These are phyloP conservation scores for Hypsizygus ulmarius DNA, from an alignment of 1,284 basidiomycete genomes.

Conservation along the genomic window DNA sequence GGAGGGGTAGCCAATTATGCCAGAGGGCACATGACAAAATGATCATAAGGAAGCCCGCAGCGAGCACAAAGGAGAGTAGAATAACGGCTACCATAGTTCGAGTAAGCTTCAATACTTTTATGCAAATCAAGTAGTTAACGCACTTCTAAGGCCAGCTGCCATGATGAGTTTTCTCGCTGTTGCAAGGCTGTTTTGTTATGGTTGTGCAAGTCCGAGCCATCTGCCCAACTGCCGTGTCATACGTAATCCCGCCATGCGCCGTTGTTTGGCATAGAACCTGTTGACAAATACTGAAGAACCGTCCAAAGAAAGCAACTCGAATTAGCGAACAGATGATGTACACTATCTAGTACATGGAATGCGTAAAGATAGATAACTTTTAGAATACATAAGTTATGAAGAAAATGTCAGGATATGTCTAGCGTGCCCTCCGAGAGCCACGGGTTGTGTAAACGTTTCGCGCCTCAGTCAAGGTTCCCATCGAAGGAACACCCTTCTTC, in stretches of 20 bases:
- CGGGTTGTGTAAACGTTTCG: conserved; percentile 25
- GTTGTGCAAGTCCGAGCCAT: background rate
- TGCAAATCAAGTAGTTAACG: conserved; percentile 7
- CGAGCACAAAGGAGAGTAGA: conserved; percentile 93
- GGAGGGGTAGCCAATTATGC: conserved; percentile 94
- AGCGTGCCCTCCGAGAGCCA: conserved; percentile 21
- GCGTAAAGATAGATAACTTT: too few relatives aligned
- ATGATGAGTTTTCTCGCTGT: conserved; percentile 29
- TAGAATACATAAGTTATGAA: conserved; percentile 5
- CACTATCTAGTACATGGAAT: too few relatives aligned
- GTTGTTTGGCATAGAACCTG: background rate
- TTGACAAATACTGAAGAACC: too few relatives aligned
- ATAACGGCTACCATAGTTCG: conserved; percentile 71
- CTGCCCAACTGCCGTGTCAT: too few relatives aligned
- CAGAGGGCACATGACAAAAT: conserved; percentile 97
- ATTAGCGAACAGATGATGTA: background rate
- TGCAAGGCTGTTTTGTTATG: background rate
- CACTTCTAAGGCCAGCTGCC: conserved; percentile 49
- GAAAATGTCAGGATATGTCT: conserved; percentile 2
- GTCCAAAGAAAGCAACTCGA: background rate
- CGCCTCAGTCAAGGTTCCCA: conserved; percentile 24
- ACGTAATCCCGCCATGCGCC: too few relatives aligned
- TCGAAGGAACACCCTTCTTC: conserved; percentile 10
- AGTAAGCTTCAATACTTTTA: conserved; percentile 4
- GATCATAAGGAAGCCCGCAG: conserved; percentile 94